Evolutionary conservation across 768 basidiomycete genomes (phyloP), one percentile per base, ranked within the genome.

Genomic region (Pluteus cervinus): DNA sequence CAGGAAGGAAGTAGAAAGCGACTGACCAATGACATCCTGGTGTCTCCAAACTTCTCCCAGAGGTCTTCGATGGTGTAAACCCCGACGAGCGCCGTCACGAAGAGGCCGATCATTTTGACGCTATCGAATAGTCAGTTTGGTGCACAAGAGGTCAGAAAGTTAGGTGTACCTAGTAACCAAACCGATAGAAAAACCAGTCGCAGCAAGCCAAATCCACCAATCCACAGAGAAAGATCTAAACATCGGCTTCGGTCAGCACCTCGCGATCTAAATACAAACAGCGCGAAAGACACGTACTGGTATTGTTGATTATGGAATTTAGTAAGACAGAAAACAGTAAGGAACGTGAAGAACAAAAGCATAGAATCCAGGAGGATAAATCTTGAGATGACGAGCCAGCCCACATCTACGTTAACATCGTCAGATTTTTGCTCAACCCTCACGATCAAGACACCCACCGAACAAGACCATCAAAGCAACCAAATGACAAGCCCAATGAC

Each of bases 271-370:
- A 24, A 14, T 10, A 14, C 12, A 14, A 39, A 29, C 4, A 8
- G 21, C 24, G 46, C 0, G 16, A 9, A 9, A 22, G 24, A 11
- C 16, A 66, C 89, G 52, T 50, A 94, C 91, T 87, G 79, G 48
- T 83, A 86, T 66, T 93, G 90, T 59, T 97, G 88, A 55, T 96
- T 96, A 56, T 98, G 92, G 65, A 98, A 98, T 62, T 93, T 96
- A 33, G 88, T 80, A 34, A 98, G 67, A 57, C 86, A 89, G 62
- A 94, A 93, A 49, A 94, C 86, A 29, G 93, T 93, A 54, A 88
- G 81, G 71, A 97, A 90, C 26, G 96, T 98, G 69, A 99, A 98
- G 73, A 94, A 96, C 23, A 99, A 68, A n/a, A 99, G 68, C 90
- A 99, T 96, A 15, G 96, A 92, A 58, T 99, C 96, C 51, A 99